Base-by-base conservation (phyloP, 148 eudicot species). In the Heliosperma pusillum region DNA sequence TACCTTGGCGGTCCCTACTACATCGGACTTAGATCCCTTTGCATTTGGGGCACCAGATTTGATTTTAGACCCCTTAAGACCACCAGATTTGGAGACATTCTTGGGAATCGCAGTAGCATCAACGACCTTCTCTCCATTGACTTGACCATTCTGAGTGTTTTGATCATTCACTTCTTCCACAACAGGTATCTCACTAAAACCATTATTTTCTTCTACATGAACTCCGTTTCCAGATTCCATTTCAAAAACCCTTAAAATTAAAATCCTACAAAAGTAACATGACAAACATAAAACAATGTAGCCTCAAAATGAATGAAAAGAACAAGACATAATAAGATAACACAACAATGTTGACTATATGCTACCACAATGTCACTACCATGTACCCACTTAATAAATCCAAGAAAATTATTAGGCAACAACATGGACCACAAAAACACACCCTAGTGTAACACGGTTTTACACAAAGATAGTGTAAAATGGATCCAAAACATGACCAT, bases 211-310 rank as follows among this genome's bases (percentile, higher is more conserved):
- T 79, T 89, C 87, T 12, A 69, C 73, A 58, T 27, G 66, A 83
- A 83, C 78, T 78, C 82, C 89, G 76, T 79, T 87, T 69, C 79
- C 75, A 63, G 86, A 77, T 75, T 88, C 97, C 97, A 92, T 92
- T 74, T 58, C 15, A 64, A 62, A 71, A 74, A 55, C 73, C 55
- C 73, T 40, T 47, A 26, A 55, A 55, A 33, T 33, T 9, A 33
- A 44, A 52, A 72, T 74, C 78, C 66, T n/a, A 67, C 71, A 81
- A 66, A 66, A 27, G 22, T 22, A 66, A 29, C 4, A 44, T 69
- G 65, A 71, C 70, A 57, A 72, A 33, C 58, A 71, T 64, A 65
- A 71, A 71, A 33, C 57, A 71, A n/a, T n/a, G n/a, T n/a, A n/a
- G n/a, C n/a, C n/a, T n/a, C n/a, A n/a, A n/a, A n/a, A n/a, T n/a